Evolutionary conservation across 768 basidiomycete species (phyloP), one percentile per base, ranked within the genome.

Genomic region (Chiua virens): DNA sequence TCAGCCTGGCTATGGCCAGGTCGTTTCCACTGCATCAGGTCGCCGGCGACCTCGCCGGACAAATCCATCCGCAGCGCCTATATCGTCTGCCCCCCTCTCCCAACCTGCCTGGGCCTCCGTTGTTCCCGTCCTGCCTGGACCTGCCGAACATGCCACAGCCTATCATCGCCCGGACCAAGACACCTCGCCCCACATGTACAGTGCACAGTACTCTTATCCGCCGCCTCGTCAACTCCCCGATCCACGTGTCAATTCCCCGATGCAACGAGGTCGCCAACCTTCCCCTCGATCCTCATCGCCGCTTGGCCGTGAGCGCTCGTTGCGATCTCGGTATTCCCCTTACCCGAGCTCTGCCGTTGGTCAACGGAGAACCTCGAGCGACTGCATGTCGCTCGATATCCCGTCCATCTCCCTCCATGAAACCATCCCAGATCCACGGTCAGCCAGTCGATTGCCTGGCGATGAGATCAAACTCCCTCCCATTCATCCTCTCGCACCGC

Each of bases 1-100:
- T 67, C 88, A 91, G 56, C 81, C 89, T 30, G 91, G 92, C 8
- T 94, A 85, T 67, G 91, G 92, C 21, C 90, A 92, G 64, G 85
- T 93, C 42, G 81, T 92, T 17, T 74, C 84, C 39, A 76, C 74
- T 27, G 75, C 79, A 28, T 73, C 80, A 23, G 79, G 77, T n/a
- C 78, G 85, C 53, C 79, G 87, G 43, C 78, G 86, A 40, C 70
- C 80, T 20, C 78, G 85, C 32, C 78, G 84, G 50, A 75, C 71
- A 28, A 75, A 78, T 17, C 79, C 77, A 39, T 63, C 70, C 50
- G 62, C 63, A 56, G 61, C 57, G 21, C 56, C 74, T 28, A 63
- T 71, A 39, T 60, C 68, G 22, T 61, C 54, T 56, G 58, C 66
- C 62, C 50, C 60, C 55, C 51, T 70, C 61, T 47, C 73, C 47